A percentile compares a stretch with the other conserved stretches of the same genome.
phyloP scores from a whole-genome alignment of 2,329 filamentous ascomycete genomes.

The Cercospora zeina region DNA sequence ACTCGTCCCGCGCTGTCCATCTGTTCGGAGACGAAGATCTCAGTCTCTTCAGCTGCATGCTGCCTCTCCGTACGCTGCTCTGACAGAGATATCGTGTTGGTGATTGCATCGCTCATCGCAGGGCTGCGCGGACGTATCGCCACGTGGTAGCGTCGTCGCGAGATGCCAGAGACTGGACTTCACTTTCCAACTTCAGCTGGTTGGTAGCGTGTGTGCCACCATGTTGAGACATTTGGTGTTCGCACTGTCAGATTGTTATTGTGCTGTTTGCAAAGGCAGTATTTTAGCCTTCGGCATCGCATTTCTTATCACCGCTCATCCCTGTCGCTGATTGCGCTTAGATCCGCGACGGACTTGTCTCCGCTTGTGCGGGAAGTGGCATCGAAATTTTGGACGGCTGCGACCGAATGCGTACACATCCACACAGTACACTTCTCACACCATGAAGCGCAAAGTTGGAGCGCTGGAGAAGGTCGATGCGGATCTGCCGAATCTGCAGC shows the following conservation, averaged over 20 bases:
- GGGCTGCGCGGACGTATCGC: background rate
- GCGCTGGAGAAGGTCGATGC: slow-evolving; percentile 95
- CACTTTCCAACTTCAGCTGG: background rate
- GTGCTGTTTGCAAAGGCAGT: background rate
- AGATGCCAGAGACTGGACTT: background rate
- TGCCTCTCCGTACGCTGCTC: background rate
- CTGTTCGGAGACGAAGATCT: background rate
- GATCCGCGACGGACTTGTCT: background rate
- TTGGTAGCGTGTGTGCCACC: background rate
- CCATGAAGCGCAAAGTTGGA: slow-evolving; percentile 85
- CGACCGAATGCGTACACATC: background rate
- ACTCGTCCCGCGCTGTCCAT: background rate
- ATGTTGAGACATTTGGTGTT: background rate
- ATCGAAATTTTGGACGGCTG: slow-evolving; percentile 6
- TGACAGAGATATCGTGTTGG: background rate
- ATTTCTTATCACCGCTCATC: background rate
- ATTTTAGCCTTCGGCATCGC: background rate
- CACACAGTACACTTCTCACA: slow-evolving; percentile 40
- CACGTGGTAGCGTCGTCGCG: background rate
- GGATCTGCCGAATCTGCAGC: slow-evolving; percentile 83
- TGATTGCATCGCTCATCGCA: background rate
- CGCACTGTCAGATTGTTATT: background rate
- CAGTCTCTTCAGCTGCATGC: background rate
- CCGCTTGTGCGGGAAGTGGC: background rate
- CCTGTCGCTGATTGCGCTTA: background rate